Evolutionary conservation across 208 protist species (phyloP).

Genomic region (Kentomonas sorsogonicus): DNA sequence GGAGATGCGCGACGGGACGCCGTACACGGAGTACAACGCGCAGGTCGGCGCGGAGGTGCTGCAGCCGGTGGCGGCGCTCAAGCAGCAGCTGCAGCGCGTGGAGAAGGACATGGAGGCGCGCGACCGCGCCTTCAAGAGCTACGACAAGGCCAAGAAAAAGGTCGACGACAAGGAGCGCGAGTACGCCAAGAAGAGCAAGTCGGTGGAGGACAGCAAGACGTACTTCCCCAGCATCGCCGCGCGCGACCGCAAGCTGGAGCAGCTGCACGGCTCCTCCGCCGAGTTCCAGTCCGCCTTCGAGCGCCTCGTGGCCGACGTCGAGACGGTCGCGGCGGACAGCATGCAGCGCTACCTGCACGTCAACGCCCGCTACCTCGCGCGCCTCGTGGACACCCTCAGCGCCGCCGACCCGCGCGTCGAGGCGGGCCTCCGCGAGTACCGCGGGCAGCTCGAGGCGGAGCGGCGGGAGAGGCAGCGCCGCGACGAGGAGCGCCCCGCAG

Average conservation of each 20-base stretch:
- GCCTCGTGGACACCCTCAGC: constrained; percentile 35
- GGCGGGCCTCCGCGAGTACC: constrained; percentile 25
- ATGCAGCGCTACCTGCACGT: constrained; percentile 47
- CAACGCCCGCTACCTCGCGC: constrained; percentile 41
- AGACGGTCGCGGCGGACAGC: constrained; percentile 19
- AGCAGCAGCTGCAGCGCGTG: constrained; percentile 18
- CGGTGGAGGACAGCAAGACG: constrained; percentile 24
- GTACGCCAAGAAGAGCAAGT: constrained; percentile 35
- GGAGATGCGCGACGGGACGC: constrained; percentile 35
- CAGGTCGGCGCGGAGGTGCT: constrained; percentile 46
- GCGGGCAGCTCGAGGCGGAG: constrained; percentile 11
- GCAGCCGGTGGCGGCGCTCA: constrained; percentile 24
- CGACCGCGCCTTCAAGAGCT: constrained; percentile 19
- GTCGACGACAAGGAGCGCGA: constrained; percentile 45
- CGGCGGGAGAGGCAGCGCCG: constrained; percentile 3
- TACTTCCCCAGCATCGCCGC: constrained; percentile 18
- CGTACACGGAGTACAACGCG: constrained; percentile 52
- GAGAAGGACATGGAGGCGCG: constrained; percentile 19
- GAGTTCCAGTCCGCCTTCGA: constrained; percentile 29
- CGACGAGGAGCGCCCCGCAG: neutral
- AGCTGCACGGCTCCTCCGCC: constrained; percentile 14
- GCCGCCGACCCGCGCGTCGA: constrained; percentile 26
- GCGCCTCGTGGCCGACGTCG: constrained; percentile 21
- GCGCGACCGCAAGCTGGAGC: constrained; percentile 15
- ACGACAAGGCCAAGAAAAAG: constrained; percentile 19